Base-by-base conservation (phyloP, 495 filamentous ascomycete genomes). In the Articulospora tetracladia region DNA sequence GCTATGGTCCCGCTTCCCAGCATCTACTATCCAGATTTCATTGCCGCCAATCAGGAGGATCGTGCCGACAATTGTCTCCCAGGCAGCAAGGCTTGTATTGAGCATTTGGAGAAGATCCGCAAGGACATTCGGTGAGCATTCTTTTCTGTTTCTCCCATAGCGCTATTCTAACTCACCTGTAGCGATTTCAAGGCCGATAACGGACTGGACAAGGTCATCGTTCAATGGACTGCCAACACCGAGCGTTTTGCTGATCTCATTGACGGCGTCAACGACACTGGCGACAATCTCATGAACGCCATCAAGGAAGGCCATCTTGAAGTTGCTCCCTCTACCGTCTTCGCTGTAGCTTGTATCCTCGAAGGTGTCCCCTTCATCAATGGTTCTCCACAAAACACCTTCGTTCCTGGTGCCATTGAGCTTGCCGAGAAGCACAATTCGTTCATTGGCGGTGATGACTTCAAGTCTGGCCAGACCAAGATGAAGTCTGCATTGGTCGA, bases 391-490 rank as follows among this genome's bases (percentile, higher is more conserved):
- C 94, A 98, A 79, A 98, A 98, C 82, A 98, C 94, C 36, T 97
- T 98, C 63, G 94, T 98, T 27, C 93, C 94, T 1, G 94, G 94
- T 66, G 89, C 86, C 49, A 87, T 97, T 60, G 79, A 93, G 60
- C 84, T 98, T 46, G 95, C 94, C n/a, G 90, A 95, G 80, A 78
- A 87, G 76, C 84, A 90, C 73, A 78, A 80, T 58, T 84, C 95
- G 28, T 98, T 97, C 81, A 92, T 98, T 67, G 95, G 93, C 44
- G 94, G 94, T 66, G 94, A 98, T 73, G 94, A 98, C 78, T 98
- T 98, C 86, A 98, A 98, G 84, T 98, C 94, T 54, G 94, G 94
- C 61, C 94, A 98, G 83, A 98, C 94, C 68, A 98, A 98, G 86
- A 98, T 98, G 94, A 98, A 98, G 76, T 97, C 92, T 39, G 95